phyloP scores from a whole-genome alignment of 352 stramenopile genomes.

The Phytophthora fragariaefolia region DNA sequence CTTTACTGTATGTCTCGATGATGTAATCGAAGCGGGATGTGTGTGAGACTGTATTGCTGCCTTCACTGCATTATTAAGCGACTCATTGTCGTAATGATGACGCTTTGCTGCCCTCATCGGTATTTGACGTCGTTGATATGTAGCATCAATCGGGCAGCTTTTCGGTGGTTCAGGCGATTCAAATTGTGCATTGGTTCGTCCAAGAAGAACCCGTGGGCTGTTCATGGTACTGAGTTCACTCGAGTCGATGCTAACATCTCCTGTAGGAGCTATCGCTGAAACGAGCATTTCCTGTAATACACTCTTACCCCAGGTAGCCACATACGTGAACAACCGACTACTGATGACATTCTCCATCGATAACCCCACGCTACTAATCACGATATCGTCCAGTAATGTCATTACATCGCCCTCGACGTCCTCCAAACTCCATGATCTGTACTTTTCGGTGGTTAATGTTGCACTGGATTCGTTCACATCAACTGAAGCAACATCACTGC shows the following conservation, averaged over 20 bases:
- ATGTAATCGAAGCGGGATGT: slow-evolving; percentile 25
- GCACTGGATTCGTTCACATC: background rate
- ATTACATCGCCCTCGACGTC: slow-evolving; percentile 40
- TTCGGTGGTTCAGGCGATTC: slow-evolving; percentile 22
- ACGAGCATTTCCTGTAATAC: slow-evolving; percentile 33
- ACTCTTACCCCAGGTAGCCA: slow-evolving; percentile 18
- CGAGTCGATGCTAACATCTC: slow-evolving; percentile 24
- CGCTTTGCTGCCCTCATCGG: slow-evolving; percentile 19
- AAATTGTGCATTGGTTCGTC: slow-evolving; percentile 7
- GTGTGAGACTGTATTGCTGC: slow-evolving; percentile 18
- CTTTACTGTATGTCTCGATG: slow-evolving; percentile 27
- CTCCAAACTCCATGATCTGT: slow-evolving; percentile 18
- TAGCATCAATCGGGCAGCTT: slow-evolving; percentile 20
- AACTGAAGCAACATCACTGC: background rate
- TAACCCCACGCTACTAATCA: slow-evolving; percentile 14
- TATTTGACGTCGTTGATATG: slow-evolving; percentile 34
- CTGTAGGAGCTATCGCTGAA: slow-evolving; percentile 32
- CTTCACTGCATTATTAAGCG: slow-evolving; percentile 21
- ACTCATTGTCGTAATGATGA: slow-evolving; percentile 25
- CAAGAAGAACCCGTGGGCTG: slow-evolving; percentile 14
- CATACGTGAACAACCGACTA: slow-evolving; percentile 35
- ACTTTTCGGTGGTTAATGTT: background rate
- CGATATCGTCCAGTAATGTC: slow-evolving; percentile 36
- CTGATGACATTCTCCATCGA: slow-evolving; percentile 40
- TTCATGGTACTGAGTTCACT: slow-evolving; percentile 4